A percentile compares a stretch with the other conserved stretches of the same genome.
phyloP scores from a whole-genome alignment of 257 asterid species.

The Nicotiana noctiflora region DNA sequence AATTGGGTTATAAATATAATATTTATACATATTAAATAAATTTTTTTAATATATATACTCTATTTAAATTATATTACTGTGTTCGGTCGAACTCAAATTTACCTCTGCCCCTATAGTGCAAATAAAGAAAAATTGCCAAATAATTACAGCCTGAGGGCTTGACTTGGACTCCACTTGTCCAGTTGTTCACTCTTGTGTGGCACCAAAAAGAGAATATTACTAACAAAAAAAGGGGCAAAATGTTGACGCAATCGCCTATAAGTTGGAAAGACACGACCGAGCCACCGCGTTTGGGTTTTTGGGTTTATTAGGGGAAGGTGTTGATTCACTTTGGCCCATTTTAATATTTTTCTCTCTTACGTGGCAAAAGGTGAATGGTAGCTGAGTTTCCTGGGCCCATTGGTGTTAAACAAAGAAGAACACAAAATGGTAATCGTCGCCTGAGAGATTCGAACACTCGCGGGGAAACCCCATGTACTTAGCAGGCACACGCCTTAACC shows the following conservation, averaged over 20 bases:
- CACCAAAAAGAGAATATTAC: not conserved
- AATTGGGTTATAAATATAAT: too few species aligned
- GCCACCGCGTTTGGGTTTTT: conserved; percentile 20
- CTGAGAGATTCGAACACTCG: conserved; percentile 99
- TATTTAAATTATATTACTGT: too few species aligned
- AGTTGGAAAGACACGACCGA: conserved; percentile 7
- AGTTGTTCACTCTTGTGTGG: not conserved
- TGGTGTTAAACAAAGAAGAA: too few species aligned
- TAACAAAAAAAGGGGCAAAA: not conserved
- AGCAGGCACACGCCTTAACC: conserved; percentile 66
- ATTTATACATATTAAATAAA: too few species aligned
- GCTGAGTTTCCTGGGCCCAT: too few species aligned
- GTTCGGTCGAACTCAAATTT: too few species aligned
- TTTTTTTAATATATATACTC: too few species aligned
- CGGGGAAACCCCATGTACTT: conserved; percentile 98
- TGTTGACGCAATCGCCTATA: not conserved
- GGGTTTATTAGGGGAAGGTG: not conserved
- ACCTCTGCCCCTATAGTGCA: too few species aligned
- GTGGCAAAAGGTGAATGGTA: not conserved
- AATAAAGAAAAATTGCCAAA: not conserved
- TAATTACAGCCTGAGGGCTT: not conserved
- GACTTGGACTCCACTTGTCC: not conserved
- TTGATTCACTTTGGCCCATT: not conserved
- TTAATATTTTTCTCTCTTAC: not conserved
- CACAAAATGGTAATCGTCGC: conserved; percentile 38